phyloP scores from a whole-genome alignment of 1,284 basidiomycete species.

The Irpex sp. region DNA sequence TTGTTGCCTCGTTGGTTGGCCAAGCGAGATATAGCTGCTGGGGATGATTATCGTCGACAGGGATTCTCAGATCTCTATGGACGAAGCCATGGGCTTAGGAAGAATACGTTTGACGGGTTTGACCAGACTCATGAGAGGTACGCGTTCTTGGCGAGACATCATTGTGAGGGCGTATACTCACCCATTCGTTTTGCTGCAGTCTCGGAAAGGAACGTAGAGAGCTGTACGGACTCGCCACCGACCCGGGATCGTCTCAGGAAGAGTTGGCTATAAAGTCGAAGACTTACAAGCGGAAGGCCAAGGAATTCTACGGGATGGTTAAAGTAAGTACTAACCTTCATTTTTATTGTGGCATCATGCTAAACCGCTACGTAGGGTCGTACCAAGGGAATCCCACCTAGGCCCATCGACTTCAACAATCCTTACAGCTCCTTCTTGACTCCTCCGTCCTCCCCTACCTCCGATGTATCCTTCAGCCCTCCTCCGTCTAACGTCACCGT shows the following conservation, averaged over 20 bases:
- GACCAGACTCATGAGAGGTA: neutral
- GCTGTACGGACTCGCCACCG: neutral
- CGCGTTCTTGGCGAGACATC: neutral
- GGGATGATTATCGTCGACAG: neutral
- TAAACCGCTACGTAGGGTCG: neutral
- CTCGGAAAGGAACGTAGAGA: neutral
- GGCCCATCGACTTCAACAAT: neutral
- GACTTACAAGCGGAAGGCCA: neutral
- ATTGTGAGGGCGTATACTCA: too few species aligned
- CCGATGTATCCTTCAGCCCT: neutral
- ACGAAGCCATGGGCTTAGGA: neutral
- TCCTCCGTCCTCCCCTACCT: neutral
- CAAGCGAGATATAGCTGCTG: neutral
- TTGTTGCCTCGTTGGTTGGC: neutral
- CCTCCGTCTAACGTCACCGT: neutral
- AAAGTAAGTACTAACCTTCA: neutral
- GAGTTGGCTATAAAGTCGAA: neutral
- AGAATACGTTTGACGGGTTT: neutral
- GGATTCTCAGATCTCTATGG: neutral
- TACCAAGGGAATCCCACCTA: neutral
- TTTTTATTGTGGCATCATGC: neutral
- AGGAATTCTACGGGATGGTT: neutral
- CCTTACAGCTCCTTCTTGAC: neutral
- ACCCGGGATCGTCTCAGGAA: neutral
- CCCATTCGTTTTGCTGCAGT: neutral